Base-by-base conservation (phyloP, 345 rosid species). In the Rhizophora apiculata region DNA sequence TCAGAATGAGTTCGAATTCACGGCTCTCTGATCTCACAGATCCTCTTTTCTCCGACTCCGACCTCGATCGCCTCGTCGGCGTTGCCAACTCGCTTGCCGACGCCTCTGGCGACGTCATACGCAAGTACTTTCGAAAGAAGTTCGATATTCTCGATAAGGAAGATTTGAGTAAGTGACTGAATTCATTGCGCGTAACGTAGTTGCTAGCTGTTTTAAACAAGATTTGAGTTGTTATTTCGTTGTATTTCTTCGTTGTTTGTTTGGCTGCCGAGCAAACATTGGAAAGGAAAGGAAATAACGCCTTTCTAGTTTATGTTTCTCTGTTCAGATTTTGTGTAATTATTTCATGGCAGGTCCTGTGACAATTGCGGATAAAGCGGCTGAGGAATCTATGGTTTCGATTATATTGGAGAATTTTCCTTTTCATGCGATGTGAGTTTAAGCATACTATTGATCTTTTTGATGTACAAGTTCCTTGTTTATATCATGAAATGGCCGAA, bases 361-460 rank as follows among this genome's bases (percentile, higher is more conserved):
- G 49, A 95, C 98, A 22, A 86, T 95, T 68, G 98, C 98, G 6
- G 98, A 92, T 79, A 90, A 76, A 81, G 85, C 83, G 68, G 99
- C 99, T 54, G 99, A 90, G 71, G 99, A 95, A 68, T 81, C 96
- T 52, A 95, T 95, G 99, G 80, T 83, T 58, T 83, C 92, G 1
- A 85, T 90, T 65, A 72, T 95, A 57, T 69, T 85, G 61, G 90
- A 88, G 74, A 85, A 79, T 73, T 81, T 92, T 62, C 98, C 99
- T 79, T 83, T 87, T 79, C 98, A 92, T 82, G 99, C 96, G 16
- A 84, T 89, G 99, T 92, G 81, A 84, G 96, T 79, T 71, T 69
- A 58, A 62, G 3, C 20, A 18, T 26, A 19, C 18, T 34, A 53
- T 61, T 51, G 59, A 19, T 53, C 16, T 18, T 36, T 29, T 7